These are phyloP conservation scores for Solanum medicagineum DNA, from an alignment of 257 asterid species.

Conservation along the genomic window DNA sequence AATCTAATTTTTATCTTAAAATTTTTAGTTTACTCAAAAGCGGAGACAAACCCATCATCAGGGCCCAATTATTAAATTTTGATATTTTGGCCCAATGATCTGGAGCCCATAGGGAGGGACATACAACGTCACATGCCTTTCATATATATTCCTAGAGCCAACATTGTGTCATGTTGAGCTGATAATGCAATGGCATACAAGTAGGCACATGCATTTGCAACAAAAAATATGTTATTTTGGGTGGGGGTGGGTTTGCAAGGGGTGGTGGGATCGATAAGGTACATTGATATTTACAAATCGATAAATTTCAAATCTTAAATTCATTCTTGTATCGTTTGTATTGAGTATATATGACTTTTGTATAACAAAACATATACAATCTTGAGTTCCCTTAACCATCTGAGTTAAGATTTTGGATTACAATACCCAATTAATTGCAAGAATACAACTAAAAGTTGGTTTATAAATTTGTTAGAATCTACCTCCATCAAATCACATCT, in stretches of 20 bases:
- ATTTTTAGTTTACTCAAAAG: not conserved
- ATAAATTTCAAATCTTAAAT: no score
- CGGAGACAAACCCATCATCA: not conserved
- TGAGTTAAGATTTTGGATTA: not conserved
- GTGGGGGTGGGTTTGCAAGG: not conserved
- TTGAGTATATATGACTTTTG: no score
- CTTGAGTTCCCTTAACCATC: not conserved
- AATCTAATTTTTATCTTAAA: not conserved
- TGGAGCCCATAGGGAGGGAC: conserved; percentile 32
- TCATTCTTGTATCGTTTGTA: no score
- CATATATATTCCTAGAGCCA: conserved; percentile 17
- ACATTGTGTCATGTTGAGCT: conserved; percentile 47
- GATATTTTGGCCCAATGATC: not conserved
- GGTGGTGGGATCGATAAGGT: not conserved
- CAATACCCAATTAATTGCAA: no score
- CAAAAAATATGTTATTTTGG: not conserved
- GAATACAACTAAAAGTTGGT: not conserved
- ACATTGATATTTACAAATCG: no score
- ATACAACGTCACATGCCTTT: conserved; percentile 27
- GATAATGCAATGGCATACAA: conserved; percentile 12
- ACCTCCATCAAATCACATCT: not conserved
- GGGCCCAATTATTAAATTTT: not conserved
- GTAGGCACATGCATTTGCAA: conserved; percentile 29
- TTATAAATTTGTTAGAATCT: not conserved
- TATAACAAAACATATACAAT: not conserved